Base-by-base conservation (phyloP, 177 flowering plant species). In the Vitis hybrid region DNA sequence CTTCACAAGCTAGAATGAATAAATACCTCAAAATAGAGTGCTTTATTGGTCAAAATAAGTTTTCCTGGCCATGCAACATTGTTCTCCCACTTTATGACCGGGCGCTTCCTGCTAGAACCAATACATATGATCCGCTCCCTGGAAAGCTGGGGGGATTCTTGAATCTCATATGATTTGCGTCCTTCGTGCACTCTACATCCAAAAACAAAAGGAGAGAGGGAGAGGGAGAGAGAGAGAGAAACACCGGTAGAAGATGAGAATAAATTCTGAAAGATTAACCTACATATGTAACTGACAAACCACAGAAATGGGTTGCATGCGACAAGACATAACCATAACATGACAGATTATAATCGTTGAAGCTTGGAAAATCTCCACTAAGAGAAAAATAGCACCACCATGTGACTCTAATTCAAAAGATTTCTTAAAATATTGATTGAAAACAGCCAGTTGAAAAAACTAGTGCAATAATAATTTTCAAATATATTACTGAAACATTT, bases 61-160 rank as follows among this genome's bases (percentile, higher is more conserved):
- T 89, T 93, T 77, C 99, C 99, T 15, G 99, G 99, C 98, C 96
- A 93, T 63, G 92, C 93, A 71, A 88, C 79, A 83, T 92, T 93
- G 62, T 92, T 87, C 73, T 90, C 92, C 99, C 99, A 95, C 83
- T 85, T 93, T 19, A 95, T 70, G 66, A 95, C 98, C 69, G 98
- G 97, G 59, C 79, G 86, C 82, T 90, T 93, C 78, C 81, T 83
- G 82, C 91, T 86, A 63, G 94, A 89, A 76, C 86, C 96, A 73
- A 90, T 70, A 76, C 98, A 93, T 64, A 95, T 69, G 73, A 95
- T 72, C 74, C 66, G 80, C 80, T 93, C 99, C 33, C 69, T 24
- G 22, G 80, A 71, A 58, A 78, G 73, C 62, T 72, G 66, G 10
- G 83, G 73, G 65, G 14, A 67, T 64, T 89, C 91, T 73, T 69